Conservation (phyloP, 345 rosid species). For the Acer campestre region DNA sequence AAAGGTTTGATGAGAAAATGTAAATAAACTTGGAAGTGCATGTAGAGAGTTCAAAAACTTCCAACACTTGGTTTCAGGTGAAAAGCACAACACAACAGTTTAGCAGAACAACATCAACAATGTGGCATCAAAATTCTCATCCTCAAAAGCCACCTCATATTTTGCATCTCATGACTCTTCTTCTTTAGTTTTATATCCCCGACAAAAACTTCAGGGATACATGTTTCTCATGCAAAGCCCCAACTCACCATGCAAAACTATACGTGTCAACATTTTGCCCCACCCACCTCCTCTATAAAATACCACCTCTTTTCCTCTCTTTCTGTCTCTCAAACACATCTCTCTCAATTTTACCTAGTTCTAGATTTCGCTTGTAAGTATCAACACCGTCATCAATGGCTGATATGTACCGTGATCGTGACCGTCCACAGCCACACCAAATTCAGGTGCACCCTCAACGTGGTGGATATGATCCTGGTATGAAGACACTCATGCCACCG, state of each 20-base stretch:
- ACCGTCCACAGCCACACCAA: constrained; percentile 53
- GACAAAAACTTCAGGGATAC: constrained; percentile 31
- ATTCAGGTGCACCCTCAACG: constrained; percentile 61
- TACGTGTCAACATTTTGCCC: constrained; percentile 36
- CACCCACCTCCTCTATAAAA: constrained; percentile 26
- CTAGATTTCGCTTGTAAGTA: neutral
- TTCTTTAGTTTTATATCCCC: neutral
- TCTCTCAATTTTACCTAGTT: neutral
- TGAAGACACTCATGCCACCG: constrained; percentile 21
- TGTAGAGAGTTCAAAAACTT: neutral
- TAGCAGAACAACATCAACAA: neutral
- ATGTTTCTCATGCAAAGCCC: constrained; percentile 70
- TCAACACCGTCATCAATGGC: constrained; percentile 32
- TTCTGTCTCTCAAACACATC: neutral
- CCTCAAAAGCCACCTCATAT: constrained; percentile 15
- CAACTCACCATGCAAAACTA: constrained; percentile 47
- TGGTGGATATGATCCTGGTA: constrained; percentile 42
- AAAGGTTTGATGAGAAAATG: no score
- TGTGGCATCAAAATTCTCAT: neutral
- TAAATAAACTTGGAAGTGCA: no score
- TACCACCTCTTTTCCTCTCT: neutral
- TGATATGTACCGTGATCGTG: constrained; percentile 26
- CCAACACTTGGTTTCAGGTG: neutral
- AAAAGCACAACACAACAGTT: neutral
- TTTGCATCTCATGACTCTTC: neutral